Evolutionary conservation across 2,329 filamentous ascomycete genomes (phyloP).

Genomic region (Alternaria arborescens): DNA sequence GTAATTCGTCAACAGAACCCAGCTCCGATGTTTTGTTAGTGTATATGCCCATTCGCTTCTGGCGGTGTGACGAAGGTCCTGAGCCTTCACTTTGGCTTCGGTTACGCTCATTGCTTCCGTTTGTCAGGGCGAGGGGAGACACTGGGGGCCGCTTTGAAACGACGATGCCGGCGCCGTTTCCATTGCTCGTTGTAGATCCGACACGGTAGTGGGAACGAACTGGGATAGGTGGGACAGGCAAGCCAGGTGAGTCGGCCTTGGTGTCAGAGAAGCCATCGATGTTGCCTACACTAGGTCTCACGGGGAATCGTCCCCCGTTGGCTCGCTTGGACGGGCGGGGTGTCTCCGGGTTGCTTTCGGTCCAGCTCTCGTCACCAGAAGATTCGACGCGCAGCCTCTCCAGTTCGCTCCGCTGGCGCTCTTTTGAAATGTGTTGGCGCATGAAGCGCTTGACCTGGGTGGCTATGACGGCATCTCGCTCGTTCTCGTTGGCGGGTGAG

Average conservation of each 20-base stretch:
- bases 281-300: conserved; percentile 73
- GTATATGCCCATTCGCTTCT: conserved; percentile 68
- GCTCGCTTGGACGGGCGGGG: conserved; percentile 72
- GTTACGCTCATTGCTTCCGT: conserved; percentile 69
- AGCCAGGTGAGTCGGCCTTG: conserved; percentile 32
- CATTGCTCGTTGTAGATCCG: conserved; percentile 70
- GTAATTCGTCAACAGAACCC: conserved; percentile 61
- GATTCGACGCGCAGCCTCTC: conserved; percentile 54
- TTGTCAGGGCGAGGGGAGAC: conserved; percentile 75
- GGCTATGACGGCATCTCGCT: conserved; percentile 68
- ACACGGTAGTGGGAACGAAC: conserved; percentile 82
- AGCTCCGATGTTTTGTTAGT: conserved; percentile 65
- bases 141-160: conserved; percentile 73
- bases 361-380: conserved; percentile 58
- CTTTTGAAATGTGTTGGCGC: conserved; percentile 53
- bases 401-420: conserved; percentile 43
- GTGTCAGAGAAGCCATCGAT: conserved; percentile 66
- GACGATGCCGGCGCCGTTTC: conserved; percentile 28
- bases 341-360: conserved; percentile 77
- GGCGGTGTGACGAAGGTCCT: conserved; percentile 59
- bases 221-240: conserved; percentile 75
- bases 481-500: conserved; percentile 64
- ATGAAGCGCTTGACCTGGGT: conserved; percentile 68
- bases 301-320: conserved; percentile 65
- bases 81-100: conserved; percentile 70